Base-by-base conservation (phyloP, 2,329 filamentous ascomycete genomes). In the Apiospora rasikravindrae region DNA sequence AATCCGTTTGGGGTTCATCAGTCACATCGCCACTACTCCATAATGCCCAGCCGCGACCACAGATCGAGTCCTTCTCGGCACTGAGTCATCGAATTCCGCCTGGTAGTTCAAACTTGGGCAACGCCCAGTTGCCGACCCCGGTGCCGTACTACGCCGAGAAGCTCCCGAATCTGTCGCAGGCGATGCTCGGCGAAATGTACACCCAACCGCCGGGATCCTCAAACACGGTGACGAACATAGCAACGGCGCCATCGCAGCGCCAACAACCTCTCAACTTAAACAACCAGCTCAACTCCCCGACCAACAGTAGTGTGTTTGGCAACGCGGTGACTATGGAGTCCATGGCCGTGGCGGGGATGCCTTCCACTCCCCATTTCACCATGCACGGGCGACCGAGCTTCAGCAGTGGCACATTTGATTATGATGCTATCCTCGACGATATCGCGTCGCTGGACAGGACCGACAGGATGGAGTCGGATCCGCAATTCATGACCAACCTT, bases 401-500 rank as follows among this genome's bases (percentile, higher is more conserved):
- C 71, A 78, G 73, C 69, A 71, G 75, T 26, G 76, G 73, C 3
- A 73, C 79, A 1, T 73, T 87, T 5, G 86, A 88, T 73, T 87
- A 88, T 75, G 86, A 88, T 69, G 84, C 86, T 2, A 84, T 88
- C n/a, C 77, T 88, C 64, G 86, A 88, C 70, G 86, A 88, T 70
- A 81, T 88, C 40, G 85, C 85, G 24, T 85, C 86, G n/a, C 84
- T 87, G 53, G 86, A 88, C 72, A 85, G 83, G 74, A 81, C 82
- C 0, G 86, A 87, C 70, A 81, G 83, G 47, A 81, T 88, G 64
- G 87, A 88, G 37, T 84, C 86, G 16, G 89, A 91, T 74, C 85
- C 88, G 1, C 88, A 91, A 74, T 92, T 92, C 76, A 91, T 92
- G 89, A 86, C 89, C 64, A 92, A 92, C 75, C 82, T 92, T 26